Base-by-base conservation (phyloP, 345 rosid genomes). In the Corchorus capsularis region DNA sequence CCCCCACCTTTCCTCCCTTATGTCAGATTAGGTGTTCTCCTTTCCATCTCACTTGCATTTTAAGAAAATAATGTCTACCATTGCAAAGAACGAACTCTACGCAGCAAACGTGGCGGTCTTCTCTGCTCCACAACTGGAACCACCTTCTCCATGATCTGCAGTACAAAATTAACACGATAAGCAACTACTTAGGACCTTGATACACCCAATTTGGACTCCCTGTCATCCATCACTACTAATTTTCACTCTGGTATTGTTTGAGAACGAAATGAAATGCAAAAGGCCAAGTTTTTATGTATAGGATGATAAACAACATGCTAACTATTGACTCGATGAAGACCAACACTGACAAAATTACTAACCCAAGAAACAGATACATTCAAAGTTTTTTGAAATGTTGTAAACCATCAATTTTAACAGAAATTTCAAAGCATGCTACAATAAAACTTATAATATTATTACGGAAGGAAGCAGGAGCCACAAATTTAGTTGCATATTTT, bases 121-220 rank as follows among this genome's bases (percentile, higher is more conserved):
- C 75, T 86, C 83, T 86, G 92, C 86, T 91, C 93, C 60, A 75
- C 92, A 55, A 90, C 86, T 0, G 95, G 97, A 71, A 91, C 69
- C 79, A 90, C 90, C 53, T 81, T 83, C 84, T 90, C 95, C 95
- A 90, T 88, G 70, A 94, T 91, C 90, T 91, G 91, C 82, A 81
- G 46, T 17, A 69, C 54, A 61, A 69, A 27, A 74, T 66, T 17
- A 69, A 46, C 22, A 41, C 20, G 62, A 12, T 62, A 53, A 69
- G 57, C 57, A 62, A 66, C 34, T 11, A 19, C 12, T 8, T 45
- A 52, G 16, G 54, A 34, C 35, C 62, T 16, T 32, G 43, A 19
- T 45, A 47, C 9, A 52, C 45, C 9, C 72, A 66, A 34, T 56
- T 52, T 20, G 37, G 11, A 59, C 60, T 46, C 43, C 14, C 54